A percentile compares a stretch with the other conserved stretches of the same genome.
phyloP scores from a whole-genome alignment of 2,329 filamentous ascomycete genomes.

The Cercospora sesami region DNA sequence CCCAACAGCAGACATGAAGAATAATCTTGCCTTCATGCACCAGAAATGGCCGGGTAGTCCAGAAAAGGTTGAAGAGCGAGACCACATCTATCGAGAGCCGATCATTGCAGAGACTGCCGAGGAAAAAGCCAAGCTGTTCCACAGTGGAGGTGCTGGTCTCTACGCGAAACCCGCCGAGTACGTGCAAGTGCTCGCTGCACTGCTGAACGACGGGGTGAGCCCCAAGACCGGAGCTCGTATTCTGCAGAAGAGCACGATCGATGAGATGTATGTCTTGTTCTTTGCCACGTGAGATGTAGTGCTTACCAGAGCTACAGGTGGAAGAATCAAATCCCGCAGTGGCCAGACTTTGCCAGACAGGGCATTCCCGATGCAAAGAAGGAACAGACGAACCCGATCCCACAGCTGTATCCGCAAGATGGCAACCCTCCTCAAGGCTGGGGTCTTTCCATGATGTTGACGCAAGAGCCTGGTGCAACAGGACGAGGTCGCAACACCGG shows the following conservation, averaged over 20 bases:
- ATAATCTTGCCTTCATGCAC: slow-evolving; percentile 59
- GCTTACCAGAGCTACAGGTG: slow-evolving; percentile 50
- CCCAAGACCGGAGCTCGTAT: slow-evolving; percentile 58
- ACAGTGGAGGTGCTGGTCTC: slow-evolving; percentile 63
- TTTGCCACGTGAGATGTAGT: slow-evolving; percentile 41
- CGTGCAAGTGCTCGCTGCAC: slow-evolving; percentile 59
- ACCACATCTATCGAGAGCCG: slow-evolving; percentile 55
- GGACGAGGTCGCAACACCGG: slow-evolving; percentile 39
- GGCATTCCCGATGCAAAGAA: slow-evolving; percentile 39
- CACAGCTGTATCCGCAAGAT: slow-evolving; percentile 41
- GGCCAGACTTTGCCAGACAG: slow-evolving; percentile 39
- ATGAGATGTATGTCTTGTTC: slow-evolving; percentile 61
- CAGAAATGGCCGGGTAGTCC: slow-evolving; percentile 46
- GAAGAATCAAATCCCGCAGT: slow-evolving; percentile 53
- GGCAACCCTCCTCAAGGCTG: slow-evolving; percentile 62
- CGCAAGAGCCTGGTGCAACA: slow-evolving; percentile 38
- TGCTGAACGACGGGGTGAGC: slow-evolving; percentile 65
- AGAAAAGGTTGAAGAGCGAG: slow-evolving; percentile 37
- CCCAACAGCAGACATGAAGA: slow-evolving; percentile 55
- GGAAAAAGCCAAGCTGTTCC: slow-evolving; percentile 51
- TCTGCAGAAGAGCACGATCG: slow-evolving; percentile 58
- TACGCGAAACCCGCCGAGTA: slow-evolving; percentile 63
- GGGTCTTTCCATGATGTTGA: slow-evolving; percentile 52
- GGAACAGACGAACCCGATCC: slow-evolving; percentile 40
- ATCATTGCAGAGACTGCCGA: slow-evolving; percentile 48